Percentiles rank a stretch among this genome's conserved stretches.
Conservation (phyloP, 2,329 filamentous ascomycete genomes). For the Colletotrichum eremochloae region DNA sequence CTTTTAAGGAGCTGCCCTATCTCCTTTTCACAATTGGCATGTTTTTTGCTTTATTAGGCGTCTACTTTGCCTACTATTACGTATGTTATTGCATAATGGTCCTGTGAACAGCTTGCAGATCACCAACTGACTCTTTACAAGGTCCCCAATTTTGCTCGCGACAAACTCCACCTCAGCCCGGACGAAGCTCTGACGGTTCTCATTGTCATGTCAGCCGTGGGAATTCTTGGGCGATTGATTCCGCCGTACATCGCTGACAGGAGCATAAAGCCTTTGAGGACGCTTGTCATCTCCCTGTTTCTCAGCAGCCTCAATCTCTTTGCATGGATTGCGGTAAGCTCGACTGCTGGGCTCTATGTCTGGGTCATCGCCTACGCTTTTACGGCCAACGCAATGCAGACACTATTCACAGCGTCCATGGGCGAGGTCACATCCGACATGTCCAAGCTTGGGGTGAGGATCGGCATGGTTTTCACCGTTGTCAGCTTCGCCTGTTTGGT, state of each 20-base stretch:
- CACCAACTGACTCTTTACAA: background rate
- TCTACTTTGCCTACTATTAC: slow-evolving; percentile 39
- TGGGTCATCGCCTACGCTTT: slow-evolving; percentile 49
- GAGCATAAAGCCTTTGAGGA: slow-evolving; percentile 42
- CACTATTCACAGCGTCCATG: slow-evolving; percentile 55
- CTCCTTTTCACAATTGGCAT: slow-evolving; percentile 37
- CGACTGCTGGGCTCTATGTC: slow-evolving; percentile 50
- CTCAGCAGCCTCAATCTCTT: slow-evolving; percentile 35
- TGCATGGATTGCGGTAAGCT: slow-evolving; percentile 54
- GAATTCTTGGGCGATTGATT: slow-evolving; percentile 41
- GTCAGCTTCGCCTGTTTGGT: slow-evolving; percentile 55
- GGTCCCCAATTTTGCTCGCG: slow-evolving; percentile 31
- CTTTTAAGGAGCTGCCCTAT: slow-evolving; percentile 38
- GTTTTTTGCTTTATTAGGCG: slow-evolving; percentile 37
- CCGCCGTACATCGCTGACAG: slow-evolving; percentile 42
- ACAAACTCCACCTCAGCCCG: slow-evolving; percentile 3
- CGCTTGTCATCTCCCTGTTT: slow-evolving; percentile 35
- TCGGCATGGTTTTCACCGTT: slow-evolving; percentile 58
- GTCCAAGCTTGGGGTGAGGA: slow-evolving; percentile 55
- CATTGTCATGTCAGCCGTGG: slow-evolving; percentile 42
- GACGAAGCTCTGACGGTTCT: slow-evolving; percentile 38
- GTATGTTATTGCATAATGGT: background rate
- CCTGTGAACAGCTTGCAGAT: background rate
- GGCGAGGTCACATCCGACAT: slow-evolving; percentile 56
- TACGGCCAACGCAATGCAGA: slow-evolving; percentile 55